Percentiles rank a stretch among this genome's conserved stretches.
These are phyloP conservation scores for Calamus simplicifolius DNA, from an alignment of 176 grass and related monocot genomes.

Conservation along the genomic window DNA sequence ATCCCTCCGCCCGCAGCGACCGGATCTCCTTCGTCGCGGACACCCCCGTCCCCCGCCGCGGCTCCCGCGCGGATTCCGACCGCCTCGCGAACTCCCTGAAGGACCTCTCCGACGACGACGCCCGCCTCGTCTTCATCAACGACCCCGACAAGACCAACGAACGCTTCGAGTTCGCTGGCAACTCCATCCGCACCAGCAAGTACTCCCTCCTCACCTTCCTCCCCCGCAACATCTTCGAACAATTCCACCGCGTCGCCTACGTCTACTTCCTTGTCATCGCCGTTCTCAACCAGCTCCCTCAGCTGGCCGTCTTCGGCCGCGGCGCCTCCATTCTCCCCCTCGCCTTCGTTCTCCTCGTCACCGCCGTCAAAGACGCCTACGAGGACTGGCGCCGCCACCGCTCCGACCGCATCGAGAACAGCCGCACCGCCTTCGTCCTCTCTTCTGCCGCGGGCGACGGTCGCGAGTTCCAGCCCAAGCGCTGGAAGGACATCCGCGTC, in stretches of 20 bases:
- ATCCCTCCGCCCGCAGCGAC: not conserved
- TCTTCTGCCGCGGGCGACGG: not conserved
- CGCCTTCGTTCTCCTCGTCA: constrained; percentile 24
- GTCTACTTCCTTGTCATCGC: constrained; percentile 92
- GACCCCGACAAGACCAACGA: constrained; percentile 45
- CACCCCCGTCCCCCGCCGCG: constrained; percentile 7
- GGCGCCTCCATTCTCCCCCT: constrained; percentile 22
- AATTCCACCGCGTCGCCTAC: constrained; percentile 93
- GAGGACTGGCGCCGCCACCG: constrained; percentile 31
- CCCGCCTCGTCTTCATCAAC: constrained; percentile 54
- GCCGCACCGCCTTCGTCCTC: constrained; percentile 2
- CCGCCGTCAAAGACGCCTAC: constrained; percentile 27
- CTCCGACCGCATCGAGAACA: constrained; percentile 20
- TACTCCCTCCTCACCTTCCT: constrained; percentile 87
- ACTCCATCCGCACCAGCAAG: constrained; percentile 81
- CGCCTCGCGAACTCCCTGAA: constrained; percentile 55
- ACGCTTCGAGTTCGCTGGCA: constrained; percentile 49
- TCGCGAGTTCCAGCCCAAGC: constrained; percentile 3
- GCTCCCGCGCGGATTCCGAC: constrained; percentile 54
- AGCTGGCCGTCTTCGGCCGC: constrained; percentile 25
- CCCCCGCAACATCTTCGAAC: constrained; percentile 91
- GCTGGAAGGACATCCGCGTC: constrained; percentile 18
- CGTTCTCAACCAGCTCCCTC: constrained; percentile 86
- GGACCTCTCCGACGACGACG: constrained; percentile 67
- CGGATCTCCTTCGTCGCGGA: constrained; percentile 6